phyloP scores from a whole-genome alignment of 2,329 filamentous ascomycete genomes.

The Fusarium neocosmosporiellum region DNA sequence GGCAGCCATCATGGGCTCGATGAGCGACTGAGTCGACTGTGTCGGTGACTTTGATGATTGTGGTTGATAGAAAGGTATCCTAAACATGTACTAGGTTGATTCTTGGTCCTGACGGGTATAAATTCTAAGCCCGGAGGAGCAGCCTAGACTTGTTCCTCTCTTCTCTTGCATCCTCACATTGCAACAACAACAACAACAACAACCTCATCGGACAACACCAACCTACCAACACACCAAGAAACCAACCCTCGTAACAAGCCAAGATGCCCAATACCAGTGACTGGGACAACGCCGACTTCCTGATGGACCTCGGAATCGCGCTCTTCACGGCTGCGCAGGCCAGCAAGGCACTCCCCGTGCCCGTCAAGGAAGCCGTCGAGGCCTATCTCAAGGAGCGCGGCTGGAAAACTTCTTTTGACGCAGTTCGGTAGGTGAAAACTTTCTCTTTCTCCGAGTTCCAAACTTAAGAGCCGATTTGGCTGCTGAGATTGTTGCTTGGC shows the following conservation, averaged over 20 bases:
- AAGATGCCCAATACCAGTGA: conserved; percentile 36
- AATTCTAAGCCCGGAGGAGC: not conserved
- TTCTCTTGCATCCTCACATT: not conserved
- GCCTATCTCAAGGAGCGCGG: conserved; percentile 48
- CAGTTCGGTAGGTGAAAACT: conserved; percentile 53
- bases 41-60: not conserved
- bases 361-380: conserved; percentile 47
- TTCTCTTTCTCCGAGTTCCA: not conserved
- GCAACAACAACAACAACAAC: not conserved
- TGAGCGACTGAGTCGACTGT: not conserved
- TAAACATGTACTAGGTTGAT: not conserved
- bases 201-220: not conserved
- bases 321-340: conserved; percentile 47
- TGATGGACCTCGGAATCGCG: conserved; percentile 48
- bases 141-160: not conserved
- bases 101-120: not conserved
- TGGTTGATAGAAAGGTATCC: not conserved
- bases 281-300: conserved; percentile 50
- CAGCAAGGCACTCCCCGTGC: conserved; percentile 42
- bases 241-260: not conserved
- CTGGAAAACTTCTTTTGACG: conserved; percentile 56
- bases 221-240: not conserved
- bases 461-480: not conserved
- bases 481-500: not conserved
- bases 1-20: not conserved